A percentile compares a stretch with the other conserved stretches of the same genome.
Evolutionary conservation across 139 green algal genomes (phyloP).

Genomic region (Chlorella sorokiniana): DNA sequence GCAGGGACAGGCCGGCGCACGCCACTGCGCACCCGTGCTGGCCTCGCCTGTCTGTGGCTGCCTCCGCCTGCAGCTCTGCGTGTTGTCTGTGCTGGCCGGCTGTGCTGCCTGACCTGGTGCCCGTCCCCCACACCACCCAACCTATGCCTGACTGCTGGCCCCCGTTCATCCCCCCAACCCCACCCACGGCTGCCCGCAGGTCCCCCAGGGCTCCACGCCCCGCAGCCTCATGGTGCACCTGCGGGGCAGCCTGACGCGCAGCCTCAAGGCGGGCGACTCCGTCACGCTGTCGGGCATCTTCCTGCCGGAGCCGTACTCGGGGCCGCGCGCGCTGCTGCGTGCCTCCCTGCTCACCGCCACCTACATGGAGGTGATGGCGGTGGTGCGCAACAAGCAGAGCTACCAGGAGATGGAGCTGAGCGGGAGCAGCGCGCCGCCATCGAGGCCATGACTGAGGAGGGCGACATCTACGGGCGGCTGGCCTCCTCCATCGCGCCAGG

Average conservation of each 20-base stretch:
- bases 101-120: background rate
- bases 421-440: slow-evolving; percentile 55
- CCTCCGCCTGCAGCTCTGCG: too few species aligned
- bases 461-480: slow-evolving; percentile 83
- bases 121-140: too few species aligned
- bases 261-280: slow-evolving; percentile 84
- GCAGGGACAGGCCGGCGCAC: too few species aligned
- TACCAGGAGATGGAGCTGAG: slow-evolving; percentile 63
- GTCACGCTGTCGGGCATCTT: slow-evolving; percentile 91
- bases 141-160: background rate
- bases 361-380: slow-evolving; percentile 83
- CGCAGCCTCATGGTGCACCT: slow-evolving; percentile 90
- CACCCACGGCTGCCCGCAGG: slow-evolving; percentile 53
- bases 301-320: slow-evolving; percentile 88
- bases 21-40: too few species aligned
- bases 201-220: slow-evolving; percentile 93
- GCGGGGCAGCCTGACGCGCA: slow-evolving; percentile 83
- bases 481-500: slow-evolving; percentile 57
- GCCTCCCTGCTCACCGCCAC: slow-evolving; percentile 86
- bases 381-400: slow-evolving; percentile 83
- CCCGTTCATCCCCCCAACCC: background rate
- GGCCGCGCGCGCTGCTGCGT: slow-evolving; percentile 48
- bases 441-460: slow-evolving; percentile 54
- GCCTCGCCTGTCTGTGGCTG: too few species aligned
- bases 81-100: too few species aligned